These are phyloP conservation scores for Irpex sp. DNA, from an alignment of 1,284 basidiomycete species.

Conservation along the genomic window DNA sequence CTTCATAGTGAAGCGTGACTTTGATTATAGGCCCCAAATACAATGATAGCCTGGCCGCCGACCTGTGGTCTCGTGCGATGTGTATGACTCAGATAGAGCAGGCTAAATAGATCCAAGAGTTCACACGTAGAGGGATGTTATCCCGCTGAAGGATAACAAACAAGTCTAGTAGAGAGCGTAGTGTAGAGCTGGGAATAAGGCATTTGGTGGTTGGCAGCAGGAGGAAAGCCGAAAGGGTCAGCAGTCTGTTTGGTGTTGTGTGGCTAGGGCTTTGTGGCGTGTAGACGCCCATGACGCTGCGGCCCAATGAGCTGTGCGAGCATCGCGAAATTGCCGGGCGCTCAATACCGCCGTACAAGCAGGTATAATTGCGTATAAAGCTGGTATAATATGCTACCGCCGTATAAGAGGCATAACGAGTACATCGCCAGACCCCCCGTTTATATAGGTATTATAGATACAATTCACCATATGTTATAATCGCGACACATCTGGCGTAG, in stretches of 20 bases:
- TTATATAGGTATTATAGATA: no score
- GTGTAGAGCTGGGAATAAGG: constrained; percentile 10
- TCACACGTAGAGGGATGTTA: neutral
- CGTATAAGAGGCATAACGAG: no score
- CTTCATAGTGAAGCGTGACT: constrained; percentile 21
- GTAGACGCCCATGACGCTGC: neutral
- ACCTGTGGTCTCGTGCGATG: neutral
- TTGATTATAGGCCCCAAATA: no score
- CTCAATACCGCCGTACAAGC: no score
- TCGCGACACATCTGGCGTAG: no score
- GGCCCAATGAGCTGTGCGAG: no score
- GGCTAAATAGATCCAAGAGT: neutral
- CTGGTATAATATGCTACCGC: no score
- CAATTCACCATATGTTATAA: no score
- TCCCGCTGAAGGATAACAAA: constrained; percentile 7
- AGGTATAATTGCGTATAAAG: no score
- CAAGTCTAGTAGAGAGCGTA: constrained; percentile 9
- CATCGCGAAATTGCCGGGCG: no score
- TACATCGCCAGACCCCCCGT: no score
- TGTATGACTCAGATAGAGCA: neutral
- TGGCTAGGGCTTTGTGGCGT: neutral
- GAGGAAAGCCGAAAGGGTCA: neutral
- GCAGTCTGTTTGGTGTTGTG: neutral
- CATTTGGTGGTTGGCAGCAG: neutral
- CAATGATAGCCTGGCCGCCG: neutral